These are phyloP conservation scores for Fistulinella cinereoalba DNA, from an alignment of 1,284 basidiomycete species.

Conservation along the genomic window DNA sequence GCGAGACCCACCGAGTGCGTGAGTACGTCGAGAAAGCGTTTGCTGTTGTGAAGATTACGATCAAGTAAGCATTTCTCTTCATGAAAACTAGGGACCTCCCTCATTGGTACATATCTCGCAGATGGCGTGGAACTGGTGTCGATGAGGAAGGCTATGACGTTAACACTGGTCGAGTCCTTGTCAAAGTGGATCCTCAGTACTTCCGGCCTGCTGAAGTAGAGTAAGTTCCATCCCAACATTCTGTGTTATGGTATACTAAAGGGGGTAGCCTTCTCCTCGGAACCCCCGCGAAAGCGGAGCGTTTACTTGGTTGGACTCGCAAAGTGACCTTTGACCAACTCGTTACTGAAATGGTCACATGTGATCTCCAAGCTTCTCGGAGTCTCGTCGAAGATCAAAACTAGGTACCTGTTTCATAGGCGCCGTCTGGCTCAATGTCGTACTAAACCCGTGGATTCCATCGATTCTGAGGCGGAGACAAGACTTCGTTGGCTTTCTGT, in stretches of 20 bases:
- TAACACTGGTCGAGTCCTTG: slow-evolving; percentile 65
- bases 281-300: slow-evolving; percentile 83
- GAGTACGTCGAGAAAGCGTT: slow-evolving; percentile 90
- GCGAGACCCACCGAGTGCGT: slow-evolving; percentile 87
- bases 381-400: slow-evolving; percentile 81
- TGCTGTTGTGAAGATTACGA: slow-evolving; percentile 56
- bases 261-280: slow-evolving; percentile 67
- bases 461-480: slow-evolving; percentile 4
- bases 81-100: not conserved
- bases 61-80: slow-evolving; percentile 47
- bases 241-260: too few relatives aligned
- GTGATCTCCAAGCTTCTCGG: slow-evolving; percentile 68
- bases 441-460: slow-evolving; percentile 1
- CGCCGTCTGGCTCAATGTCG: not conserved
- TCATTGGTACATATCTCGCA: slow-evolving; percentile 23
- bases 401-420: slow-evolving; percentile 32
- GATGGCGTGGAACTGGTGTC: slow-evolving; percentile 75
- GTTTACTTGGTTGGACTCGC: slow-evolving; percentile 82
- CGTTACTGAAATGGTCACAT: slow-evolving; percentile 85
- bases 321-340: slow-evolving; percentile 76
- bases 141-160: slow-evolving; percentile 72
- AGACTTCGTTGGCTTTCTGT: not conserved
- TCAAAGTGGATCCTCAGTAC: slow-evolving; percentile 78
- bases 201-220: slow-evolving; percentile 94
- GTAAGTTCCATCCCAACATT: too few relatives aligned